Evolutionary conservation across 192 early-diverging fungal species (phyloP).

Genomic region (Coemansia umbellata): DNA sequence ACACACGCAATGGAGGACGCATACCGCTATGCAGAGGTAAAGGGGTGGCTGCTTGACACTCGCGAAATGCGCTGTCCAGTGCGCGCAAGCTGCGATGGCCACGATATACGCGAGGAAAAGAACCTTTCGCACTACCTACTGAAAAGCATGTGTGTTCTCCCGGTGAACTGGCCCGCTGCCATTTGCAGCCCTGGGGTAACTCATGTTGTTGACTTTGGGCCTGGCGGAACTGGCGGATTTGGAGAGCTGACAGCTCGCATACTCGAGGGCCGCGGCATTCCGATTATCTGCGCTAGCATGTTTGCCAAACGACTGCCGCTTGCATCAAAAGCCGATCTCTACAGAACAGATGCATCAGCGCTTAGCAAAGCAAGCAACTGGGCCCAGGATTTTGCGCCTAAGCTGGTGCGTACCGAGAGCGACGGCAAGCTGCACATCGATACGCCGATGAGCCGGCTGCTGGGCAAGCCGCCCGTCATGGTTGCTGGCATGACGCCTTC

Average conservation of each 20-base stretch:
- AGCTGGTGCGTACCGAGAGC: constrained; percentile 60
- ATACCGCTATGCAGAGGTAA: constrained; percentile 20
- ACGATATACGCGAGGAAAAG: constrained; percentile 3
- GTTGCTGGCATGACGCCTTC: constrained; percentile 91
- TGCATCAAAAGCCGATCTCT: constrained; percentile 10
- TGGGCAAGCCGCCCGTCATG: constrained; percentile 89
- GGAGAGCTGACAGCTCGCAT: constrained; percentile 76
- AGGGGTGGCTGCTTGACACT: constrained; percentile 10
- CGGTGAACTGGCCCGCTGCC: constrained; percentile 33
- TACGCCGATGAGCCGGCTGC: constrained; percentile 78
- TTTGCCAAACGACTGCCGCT: background rate
- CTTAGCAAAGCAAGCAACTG: constrained; percentile 74
- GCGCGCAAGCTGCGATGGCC: constrained; percentile 12
- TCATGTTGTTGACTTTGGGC: constrained; percentile 93
- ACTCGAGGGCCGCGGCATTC: constrained; percentile 81
- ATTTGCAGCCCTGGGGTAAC: constrained; percentile 23
- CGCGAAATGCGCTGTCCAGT: constrained; percentile 8
- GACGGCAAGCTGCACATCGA: constrained; percentile 76
- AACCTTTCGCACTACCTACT: constrained; percentile 19
- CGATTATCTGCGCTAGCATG: constrained; percentile 22
- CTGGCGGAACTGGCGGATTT: constrained; percentile 78
- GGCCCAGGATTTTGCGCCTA: constrained; percentile 75
- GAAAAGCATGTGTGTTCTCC: constrained; percentile 21
- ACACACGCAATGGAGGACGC: constrained; percentile 56
- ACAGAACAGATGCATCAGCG: constrained; percentile 10